Percentiles rank a stretch among this genome's conserved stretches.
These are phyloP conservation scores for Huntiella abstrusa DNA, from an alignment of 2,329 filamentous ascomycete genomes.

Conservation along the genomic window DNA sequence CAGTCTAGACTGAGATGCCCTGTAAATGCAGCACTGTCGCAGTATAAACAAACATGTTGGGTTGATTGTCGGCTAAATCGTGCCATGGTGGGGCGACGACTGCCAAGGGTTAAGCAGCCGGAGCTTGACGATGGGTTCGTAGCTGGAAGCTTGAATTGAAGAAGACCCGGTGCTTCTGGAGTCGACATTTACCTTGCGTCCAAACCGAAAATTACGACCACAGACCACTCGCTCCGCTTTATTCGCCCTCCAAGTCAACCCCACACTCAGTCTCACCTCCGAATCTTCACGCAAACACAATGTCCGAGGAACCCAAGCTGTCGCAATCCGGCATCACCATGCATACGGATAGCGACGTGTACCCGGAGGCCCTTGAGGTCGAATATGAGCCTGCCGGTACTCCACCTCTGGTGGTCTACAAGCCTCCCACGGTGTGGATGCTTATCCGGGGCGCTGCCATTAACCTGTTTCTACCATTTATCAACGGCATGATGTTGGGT, in stretches of 20 bases:
- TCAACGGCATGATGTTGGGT: slow-evolving; percentile 96
- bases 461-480: slow-evolving; percentile 84
- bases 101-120: no score
- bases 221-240: neutral
- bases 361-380: slow-evolving; percentile 49
- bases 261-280: neutral
- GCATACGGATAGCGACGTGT: slow-evolving; percentile 68
- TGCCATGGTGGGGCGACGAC: neutral
- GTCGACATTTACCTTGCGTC: no score
- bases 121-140: no score
- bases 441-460: slow-evolving; percentile 77
- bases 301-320: slow-evolving; percentile 18
- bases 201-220: no score
- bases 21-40: no score
- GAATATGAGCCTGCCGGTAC: slow-evolving; percentile 40
- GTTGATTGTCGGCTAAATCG: neutral
- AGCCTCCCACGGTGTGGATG: slow-evolving; percentile 72
- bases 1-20: no score
- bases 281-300: neutral
- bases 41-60: no score
- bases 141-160: no score
- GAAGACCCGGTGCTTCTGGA: no score
- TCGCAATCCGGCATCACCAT: slow-evolving; percentile 60
- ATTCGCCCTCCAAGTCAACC: neutral
- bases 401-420: slow-evolving; percentile 62